phyloP scores from a whole-genome alignment of 2,329 filamentous ascomycete genomes.

The Furcasterigmium furcatum region DNA sequence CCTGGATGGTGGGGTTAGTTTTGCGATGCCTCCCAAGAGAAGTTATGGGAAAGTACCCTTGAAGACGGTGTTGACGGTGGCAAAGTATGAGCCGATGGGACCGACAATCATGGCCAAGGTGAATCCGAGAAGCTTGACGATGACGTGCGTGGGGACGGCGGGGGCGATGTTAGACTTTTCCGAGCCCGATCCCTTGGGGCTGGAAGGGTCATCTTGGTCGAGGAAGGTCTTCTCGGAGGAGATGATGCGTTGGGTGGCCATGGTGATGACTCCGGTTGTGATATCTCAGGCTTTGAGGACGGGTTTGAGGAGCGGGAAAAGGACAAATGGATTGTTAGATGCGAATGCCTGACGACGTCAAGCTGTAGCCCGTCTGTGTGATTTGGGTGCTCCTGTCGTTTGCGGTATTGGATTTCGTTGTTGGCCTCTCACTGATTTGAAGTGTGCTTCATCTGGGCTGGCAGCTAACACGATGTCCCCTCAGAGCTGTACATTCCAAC shows the following conservation, averaged over 20 bases:
- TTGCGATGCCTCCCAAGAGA: background rate
- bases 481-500: too few relatives aligned
- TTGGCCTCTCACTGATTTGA: too few relatives aligned
- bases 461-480: too few relatives aligned
- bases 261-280: too few relatives aligned
- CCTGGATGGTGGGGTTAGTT: conserved; percentile 52
- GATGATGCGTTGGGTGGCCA: conserved; percentile 69
- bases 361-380: too few relatives aligned
- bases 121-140: conserved; percentile 86
- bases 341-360: background rate
- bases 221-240: conserved; percentile 64
- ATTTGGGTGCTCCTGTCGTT: too few relatives aligned
- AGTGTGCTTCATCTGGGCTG: too few relatives aligned
- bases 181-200: conserved; percentile 28
- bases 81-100: conserved; percentile 87
- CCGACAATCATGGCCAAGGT: conserved; percentile 86
- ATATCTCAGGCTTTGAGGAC: background rate
- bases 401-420: too few relatives aligned
- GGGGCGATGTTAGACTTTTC: conserved; percentile 73
- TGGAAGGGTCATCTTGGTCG: conserved; percentile 50
- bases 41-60: conserved; percentile 48
- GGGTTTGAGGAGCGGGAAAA: background rate
- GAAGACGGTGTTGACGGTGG: conserved; percentile 74
- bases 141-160: conserved; percentile 82
- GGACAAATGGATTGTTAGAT: background rate